phyloP scores from a whole-genome alignment of 768 basidiomycete genomes.

The Suillus decipiens region DNA sequence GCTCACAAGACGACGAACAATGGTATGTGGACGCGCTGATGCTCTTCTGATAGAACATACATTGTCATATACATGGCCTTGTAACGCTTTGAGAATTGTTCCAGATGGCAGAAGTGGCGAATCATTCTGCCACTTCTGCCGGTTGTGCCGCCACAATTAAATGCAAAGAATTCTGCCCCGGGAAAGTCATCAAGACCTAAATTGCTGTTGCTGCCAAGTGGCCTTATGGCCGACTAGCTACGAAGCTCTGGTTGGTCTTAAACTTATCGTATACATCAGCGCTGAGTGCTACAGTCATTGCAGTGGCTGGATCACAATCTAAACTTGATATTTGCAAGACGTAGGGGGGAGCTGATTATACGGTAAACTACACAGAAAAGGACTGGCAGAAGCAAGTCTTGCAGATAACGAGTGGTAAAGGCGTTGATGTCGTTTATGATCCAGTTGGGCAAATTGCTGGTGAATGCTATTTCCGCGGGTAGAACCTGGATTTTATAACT shows the following conservation, averaged over 20 bases:
- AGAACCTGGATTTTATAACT: not conserved
- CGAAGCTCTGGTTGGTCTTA: conserved; percentile 77
- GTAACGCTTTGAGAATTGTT: no score
- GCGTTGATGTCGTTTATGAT: conserved; percentile 86
- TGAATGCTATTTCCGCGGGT: conserved; percentile 22
- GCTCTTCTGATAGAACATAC: no score
- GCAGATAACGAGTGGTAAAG: conserved; percentile 78
- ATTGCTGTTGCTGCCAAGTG: no score
- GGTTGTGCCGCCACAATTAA: no score
- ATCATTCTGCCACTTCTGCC: no score
- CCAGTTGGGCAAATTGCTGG: conserved; percentile 81
- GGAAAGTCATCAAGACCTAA: no score
- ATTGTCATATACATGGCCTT: no score
- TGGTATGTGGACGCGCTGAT: no score
- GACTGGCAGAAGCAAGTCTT: conserved; percentile 93
- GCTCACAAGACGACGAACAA: no score
- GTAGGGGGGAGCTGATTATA: conserved; percentile 81
- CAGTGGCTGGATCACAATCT: conserved; percentile 76
- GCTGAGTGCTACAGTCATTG: conserved; percentile 92
- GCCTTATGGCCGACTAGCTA: conserved; percentile 96
- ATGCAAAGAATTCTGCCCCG: no score
- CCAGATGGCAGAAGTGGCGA: no score
- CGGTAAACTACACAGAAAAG: conserved; percentile 72
- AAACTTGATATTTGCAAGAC: conserved; percentile 81
- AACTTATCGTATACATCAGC: conserved; percentile 41